Base-by-base conservation (phyloP, 192 early-diverging fungal species). In the Mycoemilia scoparia region DNA sequence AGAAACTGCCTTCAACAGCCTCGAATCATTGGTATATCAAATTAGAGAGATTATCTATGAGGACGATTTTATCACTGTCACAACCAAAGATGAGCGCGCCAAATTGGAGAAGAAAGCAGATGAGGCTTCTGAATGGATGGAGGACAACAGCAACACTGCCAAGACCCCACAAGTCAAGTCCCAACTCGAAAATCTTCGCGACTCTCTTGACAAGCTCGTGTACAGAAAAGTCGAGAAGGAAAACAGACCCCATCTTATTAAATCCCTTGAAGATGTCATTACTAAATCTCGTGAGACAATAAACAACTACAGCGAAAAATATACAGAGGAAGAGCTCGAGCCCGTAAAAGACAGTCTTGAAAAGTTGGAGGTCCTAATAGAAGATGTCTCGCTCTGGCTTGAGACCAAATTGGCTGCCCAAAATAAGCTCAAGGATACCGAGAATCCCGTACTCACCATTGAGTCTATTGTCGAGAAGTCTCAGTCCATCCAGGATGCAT, bases 11-110 rank as follows among this genome's bases (percentile, higher is more conserved):
- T 51, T 69, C 24, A 98, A 98, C 62, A 64, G 62, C 32, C 68
- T 98, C 14, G 95, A 98, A 52, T 60, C 84, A 2, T 90, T 82
- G 55, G 62, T 93, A 20, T 98, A 96, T 60, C 71, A 70, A 21
- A 51, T 74, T 24, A 81, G 79, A 32, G 87, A 91, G 33, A 70
- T 86, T 34, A 56, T 82, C 30, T 70, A 83, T 28, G 76, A 84
- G 33, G 79, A 85, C 21, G 71, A 71, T 21, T 62, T 77, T 25
- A 57, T 66, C 30, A 39, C 60, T 5, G 70, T 82, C n/a, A 66
- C 72, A 21, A 79, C 76, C 10, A 70, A 74, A 16, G 65, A 68
- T 4, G 74, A 95, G 48, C 77, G 81, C 26, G 60, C 67, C 24
- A 49, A 49, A 2, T 51, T 96, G 11, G 54, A 58, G 4, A 52